These are phyloP conservation scores for Taiozyma sp. DNA, from an alignment of 1,139 yeast genomes.

Conservation along the genomic window DNA sequence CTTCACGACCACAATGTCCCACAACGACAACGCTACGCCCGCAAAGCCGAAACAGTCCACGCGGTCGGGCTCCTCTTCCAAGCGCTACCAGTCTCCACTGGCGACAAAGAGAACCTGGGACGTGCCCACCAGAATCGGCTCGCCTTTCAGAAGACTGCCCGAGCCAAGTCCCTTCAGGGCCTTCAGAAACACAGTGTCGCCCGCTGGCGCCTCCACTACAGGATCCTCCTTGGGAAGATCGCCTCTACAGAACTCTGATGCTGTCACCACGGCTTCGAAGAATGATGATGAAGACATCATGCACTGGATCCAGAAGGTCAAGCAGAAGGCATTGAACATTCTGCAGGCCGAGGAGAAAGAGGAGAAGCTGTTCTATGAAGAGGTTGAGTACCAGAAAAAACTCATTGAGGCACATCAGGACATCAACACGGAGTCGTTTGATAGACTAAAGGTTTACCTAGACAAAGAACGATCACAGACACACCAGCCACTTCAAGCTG, in stretches of 20 bases:
- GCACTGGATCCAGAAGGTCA: slow-evolving; percentile 48
- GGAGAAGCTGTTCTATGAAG: slow-evolving; percentile 31
- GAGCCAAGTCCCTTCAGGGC: slow-evolving; percentile 3
- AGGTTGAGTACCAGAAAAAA: slow-evolving; percentile 29
- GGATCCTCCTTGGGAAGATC: background rate
- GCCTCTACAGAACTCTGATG: background rate
- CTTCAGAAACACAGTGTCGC: background rate
- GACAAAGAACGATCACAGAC: slow-evolving; percentile 6
- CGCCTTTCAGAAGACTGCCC: slow-evolving; percentile 22
- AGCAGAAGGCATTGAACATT: slow-evolving; percentile 36
- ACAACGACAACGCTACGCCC: background rate
- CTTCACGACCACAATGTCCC: background rate
- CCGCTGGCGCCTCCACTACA: background rate
- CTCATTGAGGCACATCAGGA: slow-evolving; percentile 27
- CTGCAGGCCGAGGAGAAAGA: slow-evolving; percentile 37
- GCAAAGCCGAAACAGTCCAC: background rate
- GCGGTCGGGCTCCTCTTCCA: background rate
- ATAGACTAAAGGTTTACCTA: slow-evolving; percentile 32
- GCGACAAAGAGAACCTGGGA: slow-evolving; percentile 19
- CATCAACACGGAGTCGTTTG: slow-evolving; percentile 39
- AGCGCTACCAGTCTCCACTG: slow-evolving; percentile 13
- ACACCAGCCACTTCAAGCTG: background rate
- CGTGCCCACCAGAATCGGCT: slow-evolving; percentile 10
- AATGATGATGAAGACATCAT: slow-evolving; percentile 34
- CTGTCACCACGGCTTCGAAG: background rate